Percentiles rank a stretch among this genome's conserved stretches.
phyloP scores from a whole-genome alignment of 2,329 filamentous ascomycete species.

The Trichoderma citrinoviride region DNA sequence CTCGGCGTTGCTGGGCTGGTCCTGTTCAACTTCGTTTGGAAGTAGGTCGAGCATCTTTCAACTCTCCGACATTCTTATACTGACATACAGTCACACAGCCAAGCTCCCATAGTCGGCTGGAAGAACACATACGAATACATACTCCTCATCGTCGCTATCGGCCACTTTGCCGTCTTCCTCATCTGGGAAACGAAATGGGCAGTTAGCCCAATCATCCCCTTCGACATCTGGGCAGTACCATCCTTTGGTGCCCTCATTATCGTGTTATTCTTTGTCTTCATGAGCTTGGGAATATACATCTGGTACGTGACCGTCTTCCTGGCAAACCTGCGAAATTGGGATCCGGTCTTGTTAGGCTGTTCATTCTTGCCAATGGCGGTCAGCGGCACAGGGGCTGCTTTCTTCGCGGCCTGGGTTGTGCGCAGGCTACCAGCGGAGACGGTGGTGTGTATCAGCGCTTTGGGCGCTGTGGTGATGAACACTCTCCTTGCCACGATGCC shows the following conservation, averaged over 20 bases:
- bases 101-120: background rate
- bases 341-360: background rate
- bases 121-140: background rate
- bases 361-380: slow-evolving; percentile 1
- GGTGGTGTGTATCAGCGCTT: background rate
- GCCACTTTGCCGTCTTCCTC: background rate
- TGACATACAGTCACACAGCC: background rate
- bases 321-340: background rate
- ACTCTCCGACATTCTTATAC: background rate
- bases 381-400: background rate
- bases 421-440: background rate
- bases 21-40: slow-evolving; percentile 1
- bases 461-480: background rate
- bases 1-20: background rate
- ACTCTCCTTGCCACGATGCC: background rate
- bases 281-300: background rate
- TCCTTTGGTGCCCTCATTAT: background rate
- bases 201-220: background rate
- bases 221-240: background rate
- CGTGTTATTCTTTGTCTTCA: background rate
- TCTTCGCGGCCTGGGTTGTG: background rate
- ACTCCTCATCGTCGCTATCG: background rate
- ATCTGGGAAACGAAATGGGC: background rate
- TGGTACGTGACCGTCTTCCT: background rate
- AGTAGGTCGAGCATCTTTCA: background rate